A percentile compares a stretch with the other conserved stretches of the same genome.
Evolutionary conservation across 2,329 filamentous ascomycete species (phyloP).

Genomic region (Penicillium sclerotiorum): DNA sequence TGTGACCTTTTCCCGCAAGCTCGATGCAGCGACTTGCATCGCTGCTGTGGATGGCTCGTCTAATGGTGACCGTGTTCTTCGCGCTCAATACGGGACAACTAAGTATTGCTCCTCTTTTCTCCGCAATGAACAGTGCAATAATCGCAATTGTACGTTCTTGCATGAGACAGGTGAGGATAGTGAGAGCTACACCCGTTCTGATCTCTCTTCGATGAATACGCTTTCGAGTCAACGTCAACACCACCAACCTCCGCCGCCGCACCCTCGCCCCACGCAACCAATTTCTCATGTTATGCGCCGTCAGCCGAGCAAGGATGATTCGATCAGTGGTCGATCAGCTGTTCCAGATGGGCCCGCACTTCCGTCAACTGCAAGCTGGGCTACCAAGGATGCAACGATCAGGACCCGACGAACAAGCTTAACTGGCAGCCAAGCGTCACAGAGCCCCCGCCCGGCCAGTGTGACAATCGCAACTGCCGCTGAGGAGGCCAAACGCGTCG

Average conservation of each 20-base stretch:
- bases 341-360: slow-evolving; percentile 84
- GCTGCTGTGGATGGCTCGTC: slow-evolving; percentile 87
- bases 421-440: slow-evolving; percentile 76
- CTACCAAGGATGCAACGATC: slow-evolving; percentile 67
- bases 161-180: slow-evolving; percentile 98
- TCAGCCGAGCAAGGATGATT: slow-evolving; percentile 74
- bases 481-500: slow-evolving; percentile 39
- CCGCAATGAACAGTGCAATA: slow-evolving; percentile 90
- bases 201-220: slow-evolving; percentile 92
- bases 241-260: slow-evolving; percentile 52
- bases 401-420: slow-evolving; percentile 70
- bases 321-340: slow-evolving; percentile 58
- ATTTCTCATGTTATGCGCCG: slow-evolving; percentile 66
- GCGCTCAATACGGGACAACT: slow-evolving; percentile 81
- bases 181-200: slow-evolving; percentile 92
- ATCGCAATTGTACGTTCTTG: slow-evolving; percentile 95
- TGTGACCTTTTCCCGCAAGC: slow-evolving; percentile 92
- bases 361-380: slow-evolving; percentile 93
- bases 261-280: slow-evolving; percentile 55
- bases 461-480: slow-evolving; percentile 44
- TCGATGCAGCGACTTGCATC: slow-evolving; percentile 88
- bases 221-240: slow-evolving; percentile 76
- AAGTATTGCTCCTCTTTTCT: slow-evolving; percentile 99
- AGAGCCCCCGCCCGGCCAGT: slow-evolving; percentile 70
- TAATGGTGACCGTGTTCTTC: slow-evolving; percentile 82